phyloP scores from a whole-genome alignment of 2,329 filamentous ascomycete species.

The Pseudogymnoascus sp. region DNA sequence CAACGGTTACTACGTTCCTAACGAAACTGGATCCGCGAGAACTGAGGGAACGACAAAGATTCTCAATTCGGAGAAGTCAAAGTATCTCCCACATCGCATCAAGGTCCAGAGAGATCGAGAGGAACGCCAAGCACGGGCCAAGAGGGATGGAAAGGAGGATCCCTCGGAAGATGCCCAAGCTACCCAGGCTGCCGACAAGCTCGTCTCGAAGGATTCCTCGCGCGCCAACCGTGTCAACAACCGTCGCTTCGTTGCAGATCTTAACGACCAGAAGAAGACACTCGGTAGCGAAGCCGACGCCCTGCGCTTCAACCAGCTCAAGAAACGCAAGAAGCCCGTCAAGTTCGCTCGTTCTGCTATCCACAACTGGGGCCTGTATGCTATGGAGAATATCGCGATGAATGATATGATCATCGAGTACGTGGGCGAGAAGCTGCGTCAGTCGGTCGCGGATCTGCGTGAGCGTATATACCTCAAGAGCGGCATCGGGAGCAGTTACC shows the following conservation, averaged over 20 bases:
- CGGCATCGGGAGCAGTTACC: slow-evolving; percentile 92
- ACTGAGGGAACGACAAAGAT: slow-evolving; percentile 96
- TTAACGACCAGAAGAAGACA: slow-evolving; percentile 89
- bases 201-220: slow-evolving; percentile 79
- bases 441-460: slow-evolving; percentile 94
- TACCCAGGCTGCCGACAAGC: slow-evolving; percentile 67
- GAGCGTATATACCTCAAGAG: slow-evolving; percentile 90
- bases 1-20: slow-evolving; percentile 72
- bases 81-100: slow-evolving; percentile 95
- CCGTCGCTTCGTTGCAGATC: slow-evolving; percentile 84
- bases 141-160: slow-evolving; percentile 45
- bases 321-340: slow-evolving; percentile 98
- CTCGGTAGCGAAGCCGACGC: slow-evolving; percentile 79
- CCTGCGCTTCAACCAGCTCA: slow-evolving; percentile 95
- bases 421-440: slow-evolving; percentile 92
- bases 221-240: slow-evolving; percentile 93
- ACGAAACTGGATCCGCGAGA: slow-evolving; percentile 73
- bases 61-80: slow-evolving; percentile 92
- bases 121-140: slow-evolving; percentile 71
- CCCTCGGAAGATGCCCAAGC: slow-evolving; percentile 60
- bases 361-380: slow-evolving; percentile 97
- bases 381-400: slow-evolving; percentile 92
- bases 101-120: slow-evolving; percentile 88
- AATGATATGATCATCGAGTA: slow-evolving; percentile 99
- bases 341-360: slow-evolving; percentile 97